Conservation (phyloP, 768 basidiomycete genomes). For the Melanogaster broomeanus region DNA sequence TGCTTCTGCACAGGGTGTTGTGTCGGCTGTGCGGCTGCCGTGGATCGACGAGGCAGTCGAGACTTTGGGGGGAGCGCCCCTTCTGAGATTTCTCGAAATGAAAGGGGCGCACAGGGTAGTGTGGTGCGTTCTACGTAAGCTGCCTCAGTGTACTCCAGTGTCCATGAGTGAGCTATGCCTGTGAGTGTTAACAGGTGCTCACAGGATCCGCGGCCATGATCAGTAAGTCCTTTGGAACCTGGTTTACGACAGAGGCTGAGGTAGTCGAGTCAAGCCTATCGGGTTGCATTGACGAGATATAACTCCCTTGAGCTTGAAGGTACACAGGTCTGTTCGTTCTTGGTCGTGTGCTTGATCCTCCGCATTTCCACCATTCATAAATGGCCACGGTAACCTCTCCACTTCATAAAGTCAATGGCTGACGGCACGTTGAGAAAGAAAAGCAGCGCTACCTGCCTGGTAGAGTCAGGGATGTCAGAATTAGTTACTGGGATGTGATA, state of each 20-base stretch:
- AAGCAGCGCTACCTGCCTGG: slow-evolving; percentile 24
- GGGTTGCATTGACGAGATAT: neutral
- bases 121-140: slow-evolving; percentile 59
- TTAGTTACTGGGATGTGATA: neutral
- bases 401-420: slow-evolving; percentile 35
- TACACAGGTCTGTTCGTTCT: slow-evolving; percentile 4
- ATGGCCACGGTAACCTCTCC: slow-evolving; percentile 65
- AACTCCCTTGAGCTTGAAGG: neutral
- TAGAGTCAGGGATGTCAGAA: neutral
- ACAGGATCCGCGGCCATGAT: slow-evolving; percentile 29
- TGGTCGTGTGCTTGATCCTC: slow-evolving; percentile 23
- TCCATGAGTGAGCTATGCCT: slow-evolving; percentile 12
- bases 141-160: slow-evolving; percentile 54
- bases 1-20: neutral
- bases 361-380: slow-evolving; percentile 59
- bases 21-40: neutral
- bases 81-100: slow-evolving; percentile 63
- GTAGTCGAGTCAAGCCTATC: neutral
- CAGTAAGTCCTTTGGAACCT: slow-evolving; percentile 18
- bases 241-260: neutral
- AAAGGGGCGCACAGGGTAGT: slow-evolving; percentile 54
- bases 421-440: slow-evolving; percentile 17
- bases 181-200: slow-evolving; percentile 2
- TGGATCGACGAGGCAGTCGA: slow-evolving; percentile 14
- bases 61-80: slow-evolving; percentile 46